A percentile compares a stretch with the other conserved stretches of the same genome.
These are phyloP conservation scores for Hyaloscypha finlandica DNA, from an alignment of 495 filamentous ascomycete genomes.

Conservation along the genomic window DNA sequence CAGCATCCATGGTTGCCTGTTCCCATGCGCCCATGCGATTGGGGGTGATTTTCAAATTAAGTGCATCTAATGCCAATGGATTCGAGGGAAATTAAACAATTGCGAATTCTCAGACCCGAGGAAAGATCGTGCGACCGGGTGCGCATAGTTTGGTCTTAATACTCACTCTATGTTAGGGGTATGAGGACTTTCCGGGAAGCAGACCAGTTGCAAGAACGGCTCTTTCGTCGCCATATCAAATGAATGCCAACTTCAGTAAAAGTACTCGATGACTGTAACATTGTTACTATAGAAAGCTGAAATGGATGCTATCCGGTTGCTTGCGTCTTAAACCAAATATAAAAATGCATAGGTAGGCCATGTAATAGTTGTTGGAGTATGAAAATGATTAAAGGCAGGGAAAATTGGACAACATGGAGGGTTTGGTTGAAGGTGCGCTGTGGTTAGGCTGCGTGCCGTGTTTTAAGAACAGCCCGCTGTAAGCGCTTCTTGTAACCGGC, in stretches of 20 bases:
- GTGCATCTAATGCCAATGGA: neutral
- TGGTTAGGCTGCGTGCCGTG: neutral
- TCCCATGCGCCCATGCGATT: neutral
- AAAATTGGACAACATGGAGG: neutral
- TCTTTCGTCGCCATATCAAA: neutral
- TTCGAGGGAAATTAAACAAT: neutral
- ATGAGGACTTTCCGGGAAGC: neutral
- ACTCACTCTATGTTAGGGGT: neutral
- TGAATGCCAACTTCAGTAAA: neutral
- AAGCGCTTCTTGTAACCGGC: neutral
- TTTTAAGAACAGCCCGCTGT: neutral
- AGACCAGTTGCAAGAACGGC: neutral
- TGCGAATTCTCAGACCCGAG: neutral
- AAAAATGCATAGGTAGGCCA: neutral
- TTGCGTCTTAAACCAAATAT: neutral
- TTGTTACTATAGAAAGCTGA: neutral
- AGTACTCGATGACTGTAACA: neutral
- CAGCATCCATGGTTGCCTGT: neutral
- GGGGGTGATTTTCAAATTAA: neutral
- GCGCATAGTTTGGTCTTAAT: neutral
- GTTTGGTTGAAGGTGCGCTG: neutral
- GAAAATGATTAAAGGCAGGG: neutral
- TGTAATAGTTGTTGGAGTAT: neutral
- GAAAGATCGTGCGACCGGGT: neutral
- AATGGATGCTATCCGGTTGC: neutral